Evolutionary conservation across 805 yeast species (phyloP).

Genomic region (Isabelozyma pseudorhagii): DNA sequence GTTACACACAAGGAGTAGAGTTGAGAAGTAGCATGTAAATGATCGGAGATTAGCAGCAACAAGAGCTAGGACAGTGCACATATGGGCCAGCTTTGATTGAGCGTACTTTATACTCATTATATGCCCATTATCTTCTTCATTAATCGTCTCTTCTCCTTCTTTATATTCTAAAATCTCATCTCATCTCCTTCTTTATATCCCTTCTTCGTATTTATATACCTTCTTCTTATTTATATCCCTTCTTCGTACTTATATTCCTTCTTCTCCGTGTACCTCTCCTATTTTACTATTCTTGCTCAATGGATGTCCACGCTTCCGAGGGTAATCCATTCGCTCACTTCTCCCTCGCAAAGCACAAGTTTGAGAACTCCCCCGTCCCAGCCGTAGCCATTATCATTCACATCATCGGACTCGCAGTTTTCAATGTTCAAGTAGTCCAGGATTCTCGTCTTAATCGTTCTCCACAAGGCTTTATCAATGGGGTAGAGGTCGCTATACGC

Average conservation of each 20-base stretch:
- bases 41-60: too few relatives aligned
- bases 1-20: too few relatives aligned
- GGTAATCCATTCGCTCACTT: conserved; percentile 63
- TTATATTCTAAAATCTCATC: background rate
- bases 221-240: background rate
- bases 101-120: too few relatives aligned
- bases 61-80: too few relatives aligned
- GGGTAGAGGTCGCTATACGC: conserved; percentile 65
- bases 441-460: conserved; percentile 61
- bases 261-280: background rate
- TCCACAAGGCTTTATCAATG: conserved; percentile 61
- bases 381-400: conserved; percentile 35
- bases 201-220: background rate
- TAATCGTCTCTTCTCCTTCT: too few relatives aligned
- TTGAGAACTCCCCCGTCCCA: conserved; percentile 72
- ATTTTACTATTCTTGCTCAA: conserved; percentile 2
- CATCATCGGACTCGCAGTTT: conserved; percentile 34
- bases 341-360: conserved; percentile 69
- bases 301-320: conserved; percentile 53
- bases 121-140: too few relatives aligned
- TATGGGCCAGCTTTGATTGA: too few relatives aligned
- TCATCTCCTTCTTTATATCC: background rate
- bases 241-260: background rate
- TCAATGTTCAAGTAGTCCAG: conserved; percentile 60
- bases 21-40: too few relatives aligned